Evolutionary conservation across 768 basidiomycete species (phyloP).

Genomic region (Agrocybe praecox): DNA sequence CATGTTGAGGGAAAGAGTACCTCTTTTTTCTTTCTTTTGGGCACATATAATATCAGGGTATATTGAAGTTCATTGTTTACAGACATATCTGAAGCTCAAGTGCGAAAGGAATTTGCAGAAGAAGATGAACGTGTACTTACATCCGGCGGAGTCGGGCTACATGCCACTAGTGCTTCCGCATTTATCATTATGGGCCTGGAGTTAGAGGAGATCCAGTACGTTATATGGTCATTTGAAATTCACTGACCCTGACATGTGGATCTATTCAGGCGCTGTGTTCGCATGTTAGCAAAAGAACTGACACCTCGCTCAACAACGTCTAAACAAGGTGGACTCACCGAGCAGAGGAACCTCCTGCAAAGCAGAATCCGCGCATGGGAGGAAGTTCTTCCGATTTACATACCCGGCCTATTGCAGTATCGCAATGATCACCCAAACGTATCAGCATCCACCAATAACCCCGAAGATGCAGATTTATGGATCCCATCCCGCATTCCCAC

Average conservation of each 20-base stretch:
- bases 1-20: constrained; percentile 1
- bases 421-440: neutral
- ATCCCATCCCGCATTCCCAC: neutral
- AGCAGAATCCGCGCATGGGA: constrained; percentile 11
- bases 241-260: neutral
- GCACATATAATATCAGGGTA: no score
- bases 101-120: constrained; percentile 1
- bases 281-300: constrained; percentile 5
- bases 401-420: constrained; percentile 3
- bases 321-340: constrained; percentile 1
- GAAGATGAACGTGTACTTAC: constrained; percentile 1
- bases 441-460: neutral
- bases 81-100: constrained; percentile 11
- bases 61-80: neutral
- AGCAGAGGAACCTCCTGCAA: constrained; percentile 12
- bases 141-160: neutral
- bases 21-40: neutral
- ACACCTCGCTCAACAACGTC: neutral
- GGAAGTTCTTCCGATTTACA: constrained; percentile 10
- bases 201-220: constrained; percentile 16
- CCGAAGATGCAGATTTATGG: neutral
- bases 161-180: constrained; percentile 6
- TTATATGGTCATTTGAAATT: neutral
- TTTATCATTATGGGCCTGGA: constrained; percentile 12
- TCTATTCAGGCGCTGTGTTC: constrained; percentile 5